Percentiles rank a stretch among this genome's conserved stretches.
Evolutionary conservation across 176 grass and related monocot genomes (phyloP).

Genomic region (Juncus inflexus): DNA sequence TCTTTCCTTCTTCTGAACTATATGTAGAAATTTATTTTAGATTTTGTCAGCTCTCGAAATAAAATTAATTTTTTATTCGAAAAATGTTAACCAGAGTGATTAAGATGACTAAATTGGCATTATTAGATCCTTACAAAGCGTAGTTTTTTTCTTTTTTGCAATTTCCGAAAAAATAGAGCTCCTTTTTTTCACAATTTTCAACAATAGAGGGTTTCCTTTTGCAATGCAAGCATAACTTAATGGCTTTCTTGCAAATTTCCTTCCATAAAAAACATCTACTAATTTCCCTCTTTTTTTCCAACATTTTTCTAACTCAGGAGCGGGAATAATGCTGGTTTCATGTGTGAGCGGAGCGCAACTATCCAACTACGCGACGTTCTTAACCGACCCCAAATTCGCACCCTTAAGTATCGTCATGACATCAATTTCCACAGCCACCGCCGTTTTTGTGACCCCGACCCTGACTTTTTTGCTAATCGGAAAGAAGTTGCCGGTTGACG

Average conservation of each 20-base stretch:
- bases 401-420: constrained; percentile 99
- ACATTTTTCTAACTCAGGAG: constrained; percentile 45
- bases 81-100: no score
- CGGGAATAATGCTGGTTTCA: constrained; percentile 95
- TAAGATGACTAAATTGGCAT: no score
- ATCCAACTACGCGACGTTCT: constrained; percentile 89
- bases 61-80: no score
- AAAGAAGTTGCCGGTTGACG: constrained; percentile 87
- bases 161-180: no score
- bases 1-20: no score
- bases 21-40: no score
- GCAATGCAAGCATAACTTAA: no score
- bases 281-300: neutral
- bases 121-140: no score
- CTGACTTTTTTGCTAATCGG: constrained; percentile 93
- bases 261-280: neutral
- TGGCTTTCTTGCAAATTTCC: neutral
- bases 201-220: no score
- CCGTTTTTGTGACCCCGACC: constrained; percentile 80
- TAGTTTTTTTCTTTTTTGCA: no score
- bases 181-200: no score
- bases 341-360: constrained; percentile 93
- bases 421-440: constrained; percentile 86
- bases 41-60: no score
- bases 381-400: constrained; percentile 86